Base-by-base conservation (phyloP, 2,329 filamentous ascomycete genomes). In the Fusarium piperis region DNA sequence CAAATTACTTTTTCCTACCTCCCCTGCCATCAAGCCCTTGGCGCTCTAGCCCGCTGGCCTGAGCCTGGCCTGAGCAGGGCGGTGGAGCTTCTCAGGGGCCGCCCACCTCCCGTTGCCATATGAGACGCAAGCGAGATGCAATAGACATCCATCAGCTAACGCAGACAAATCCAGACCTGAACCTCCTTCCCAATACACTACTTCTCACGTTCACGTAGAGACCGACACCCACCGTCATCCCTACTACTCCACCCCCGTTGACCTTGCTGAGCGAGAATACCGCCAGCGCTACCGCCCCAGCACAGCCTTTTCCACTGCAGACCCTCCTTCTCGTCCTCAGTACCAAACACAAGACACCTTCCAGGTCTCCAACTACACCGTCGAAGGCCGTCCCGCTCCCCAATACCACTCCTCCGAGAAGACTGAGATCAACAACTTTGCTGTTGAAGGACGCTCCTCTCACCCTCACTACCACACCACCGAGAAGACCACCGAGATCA, bases 251-350 rank as follows among this genome's bases (percentile, higher is more conserved):
- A 85, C 82, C 75, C 83, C 86, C 74, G 86, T 92, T 81, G 90
- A 92, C 83, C 81, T 88, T 74, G 88, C 88, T 79, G 90, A 92
- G 83, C 88, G 88, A 83, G 86, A 91, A 82, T 91, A 91, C 81
- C 89, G 90, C 79, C 83, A 89, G 80, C 88, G 87, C 74, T 84
- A 86, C 82, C 88, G 89, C 75, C 85, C 87, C 74, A 82, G 79
- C 79, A 76, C 81, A 70, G 75, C 80, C 72, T 74, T 77, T 73
- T 74, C 76, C 71, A 78, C 79, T 59, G 78, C 79, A 76, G 80
- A 82, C 75, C 71, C 73, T 67, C 65, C 76, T 67, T 73, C 74
- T 64, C 76, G 79, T 67, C 80, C 77, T 72, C 79, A 81, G 74
- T 78, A 80, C 75, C 67, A 77, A 58, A 51, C 60, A 39, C 58